Evolutionary conservation across 2,329 filamentous ascomycete species (phyloP).

Genomic region (Colletotrichum liaoningense): DNA sequence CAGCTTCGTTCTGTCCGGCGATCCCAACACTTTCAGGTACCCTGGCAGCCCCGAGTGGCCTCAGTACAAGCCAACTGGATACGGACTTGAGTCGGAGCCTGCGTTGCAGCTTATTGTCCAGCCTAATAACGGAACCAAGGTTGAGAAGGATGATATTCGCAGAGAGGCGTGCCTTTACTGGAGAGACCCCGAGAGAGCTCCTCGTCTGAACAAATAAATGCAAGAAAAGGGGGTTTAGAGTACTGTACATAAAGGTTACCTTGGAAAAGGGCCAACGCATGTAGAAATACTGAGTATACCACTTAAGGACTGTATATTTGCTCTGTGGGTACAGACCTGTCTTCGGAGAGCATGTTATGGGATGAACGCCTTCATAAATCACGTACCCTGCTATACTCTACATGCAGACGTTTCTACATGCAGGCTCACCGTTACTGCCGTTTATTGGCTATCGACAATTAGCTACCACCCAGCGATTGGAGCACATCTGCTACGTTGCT

Average conservation of each 20-base stretch:
- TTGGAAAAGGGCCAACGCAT: neutral
- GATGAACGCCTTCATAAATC: too few relatives aligned
- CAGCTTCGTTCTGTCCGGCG: constrained; percentile 76
- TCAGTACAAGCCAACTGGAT: constrained; percentile 39
- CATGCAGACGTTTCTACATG: too few relatives aligned
- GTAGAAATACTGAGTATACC: too few relatives aligned
- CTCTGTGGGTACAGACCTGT: too few relatives aligned
- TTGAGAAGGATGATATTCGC: constrained; percentile 47
- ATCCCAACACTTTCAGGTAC: constrained; percentile 69
- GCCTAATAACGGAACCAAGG: constrained; percentile 42
- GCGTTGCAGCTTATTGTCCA: constrained; percentile 47
- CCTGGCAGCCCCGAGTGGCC: constrained; percentile 40
- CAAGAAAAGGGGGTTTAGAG: too few relatives aligned
- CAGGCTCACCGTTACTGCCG: too few relatives aligned
- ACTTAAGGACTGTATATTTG: too few relatives aligned
- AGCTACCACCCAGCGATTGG: too few relatives aligned
- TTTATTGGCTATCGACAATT: too few relatives aligned
- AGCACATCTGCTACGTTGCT: too few relatives aligned
- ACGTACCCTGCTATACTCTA: too few relatives aligned
- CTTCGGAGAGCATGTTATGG: too few relatives aligned
- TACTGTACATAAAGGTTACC: neutral
- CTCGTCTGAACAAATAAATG: constrained; percentile 47
- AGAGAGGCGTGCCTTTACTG: constrained; percentile 48
- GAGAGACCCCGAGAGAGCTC: constrained; percentile 48
- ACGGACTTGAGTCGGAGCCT: constrained; percentile 40